Evolutionary conservation across 352 stramenopile species (phyloP).

Genomic region (Discostella stelligera): DNA sequence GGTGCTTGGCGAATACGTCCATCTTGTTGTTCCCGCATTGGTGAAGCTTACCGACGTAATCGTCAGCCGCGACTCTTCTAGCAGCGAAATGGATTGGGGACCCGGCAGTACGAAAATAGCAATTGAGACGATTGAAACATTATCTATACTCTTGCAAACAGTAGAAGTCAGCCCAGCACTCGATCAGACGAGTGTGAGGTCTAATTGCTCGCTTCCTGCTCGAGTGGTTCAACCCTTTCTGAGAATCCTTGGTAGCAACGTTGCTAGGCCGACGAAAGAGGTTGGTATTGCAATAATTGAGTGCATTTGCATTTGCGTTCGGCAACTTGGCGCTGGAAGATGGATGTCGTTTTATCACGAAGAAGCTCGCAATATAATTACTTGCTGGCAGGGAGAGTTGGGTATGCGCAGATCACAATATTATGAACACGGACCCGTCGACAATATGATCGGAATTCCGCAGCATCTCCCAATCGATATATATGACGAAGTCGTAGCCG

Average conservation of each 20-base stretch:
- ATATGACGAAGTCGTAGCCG: constrained; percentile 65
- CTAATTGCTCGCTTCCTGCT: constrained; percentile 80
- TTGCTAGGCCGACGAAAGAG: constrained; percentile 42
- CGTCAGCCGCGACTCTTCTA: constrained; percentile 78
- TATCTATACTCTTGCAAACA: constrained; percentile 83
- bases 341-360: constrained; percentile 80
- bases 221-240: constrained; percentile 82
- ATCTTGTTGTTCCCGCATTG: constrained; percentile 91
- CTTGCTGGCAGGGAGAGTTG: constrained; percentile 59
- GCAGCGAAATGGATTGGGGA: constrained; percentile 84
- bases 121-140: constrained; percentile 75
- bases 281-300: constrained; percentile 73
- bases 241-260: constrained; percentile 66
- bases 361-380: constrained; percentile 56
- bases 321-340: constrained; percentile 62
- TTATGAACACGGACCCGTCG: constrained; percentile 14
- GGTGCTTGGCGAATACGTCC: constrained; percentile 91
- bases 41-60: constrained; percentile 91
- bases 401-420: constrained; percentile 37
- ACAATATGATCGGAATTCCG: constrained; percentile 14
- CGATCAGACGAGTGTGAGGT: constrained; percentile 77
- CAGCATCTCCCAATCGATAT: constrained; percentile 43
- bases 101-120: constrained; percentile 71
- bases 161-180: constrained; percentile 49
- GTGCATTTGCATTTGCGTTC: constrained; percentile 74